Conservation (phyloP, 1,284 basidiomycete species). For the Trichosporon sp. region DNA sequence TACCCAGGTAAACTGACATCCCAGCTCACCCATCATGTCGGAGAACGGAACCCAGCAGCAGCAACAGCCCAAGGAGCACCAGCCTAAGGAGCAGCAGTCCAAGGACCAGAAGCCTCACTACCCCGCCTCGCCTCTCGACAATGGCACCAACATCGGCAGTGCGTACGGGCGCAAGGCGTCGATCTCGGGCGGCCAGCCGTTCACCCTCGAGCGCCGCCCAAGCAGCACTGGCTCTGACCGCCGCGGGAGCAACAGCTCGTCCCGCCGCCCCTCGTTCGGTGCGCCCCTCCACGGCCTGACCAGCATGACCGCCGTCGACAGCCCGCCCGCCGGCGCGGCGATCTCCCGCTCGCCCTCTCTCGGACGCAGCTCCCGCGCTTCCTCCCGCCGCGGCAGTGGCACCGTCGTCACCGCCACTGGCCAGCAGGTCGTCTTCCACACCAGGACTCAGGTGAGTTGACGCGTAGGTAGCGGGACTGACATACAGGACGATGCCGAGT, state of each 20-base stretch:
- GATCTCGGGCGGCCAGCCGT: conserved; percentile 25
- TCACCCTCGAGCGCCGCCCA: conserved; percentile 23
- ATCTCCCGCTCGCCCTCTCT: conserved; percentile 12
- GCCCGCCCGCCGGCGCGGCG: neutral
- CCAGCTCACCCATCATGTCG: conserved; percentile 17
- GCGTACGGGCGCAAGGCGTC: conserved; percentile 43
- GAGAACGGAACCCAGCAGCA: conserved; percentile 22
- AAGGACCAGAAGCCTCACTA: neutral
- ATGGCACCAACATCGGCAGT: conserved; percentile 53
- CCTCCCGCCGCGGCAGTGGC: conserved; percentile 57
- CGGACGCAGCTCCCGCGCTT: conserved; percentile 35
- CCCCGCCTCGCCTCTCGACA: conserved; percentile 34
- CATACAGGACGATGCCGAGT: conserved; percentile 51
- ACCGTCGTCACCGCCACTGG: conserved; percentile 71
- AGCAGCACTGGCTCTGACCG: neutral
- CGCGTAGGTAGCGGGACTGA: conserved; percentile 11
- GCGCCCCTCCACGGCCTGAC: conserved; percentile 7
- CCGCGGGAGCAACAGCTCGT: neutral
- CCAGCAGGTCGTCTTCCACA: conserved; percentile 72
- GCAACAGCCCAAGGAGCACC: neutral
- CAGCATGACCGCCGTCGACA: conserved; percentile 9
- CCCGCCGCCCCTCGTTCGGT: conserved; percentile 16
- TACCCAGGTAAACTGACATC: neutral
- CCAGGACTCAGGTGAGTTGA: conserved; percentile 49
- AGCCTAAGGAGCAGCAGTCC: conserved; percentile 5